Base-by-base conservation (phyloP, 2,329 filamentous ascomycete genomes). In the Scedosporium dehoogii region DNA sequence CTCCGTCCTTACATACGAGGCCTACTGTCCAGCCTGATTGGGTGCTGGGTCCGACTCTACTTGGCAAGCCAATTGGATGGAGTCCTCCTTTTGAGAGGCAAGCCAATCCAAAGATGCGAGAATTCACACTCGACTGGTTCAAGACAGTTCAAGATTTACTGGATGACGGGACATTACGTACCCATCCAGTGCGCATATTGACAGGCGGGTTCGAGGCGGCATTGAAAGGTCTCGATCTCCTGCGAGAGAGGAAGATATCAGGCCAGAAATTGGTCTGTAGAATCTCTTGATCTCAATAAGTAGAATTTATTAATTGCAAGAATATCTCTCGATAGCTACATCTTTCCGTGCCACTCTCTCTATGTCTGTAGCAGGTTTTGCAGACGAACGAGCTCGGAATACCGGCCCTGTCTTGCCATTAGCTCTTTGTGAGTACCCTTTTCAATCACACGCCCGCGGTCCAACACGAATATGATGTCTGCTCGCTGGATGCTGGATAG, bases 391-490 rank as follows among this genome's bases (percentile, higher is more conserved):
- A 55, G 51, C 64, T 81, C 75, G 67, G 77, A 78, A 67, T 85
- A 85, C 61, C 78, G 67, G 0, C 80, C 80, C 33, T 73, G 73
- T 64, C 67, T 70, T 9, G 71, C 71, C 38, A 88, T 73, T 66
- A 88, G 73, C 67, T 86, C 82, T 5, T 77, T 74, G 69, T 89
- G 85, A n/a, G 79, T 79, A 18, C 88, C 86, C 62, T 76, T 73
- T 69, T 88, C 85, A 1, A 85, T 75, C 42, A 89, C 79, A 18
- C 72, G 74, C 6, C 81, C 81, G 2, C 76, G 73, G 9, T 83
- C 81, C 67, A 88, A 84, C 0, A 89, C 85, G 61, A 83, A 84
- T 64, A 89, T 89, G 0, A 77, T 69, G 69, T 88, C 81, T 0
- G 84, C 85, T 64, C 86, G 80, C 64, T 84, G 85, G 4, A 78